Base-by-base conservation (phyloP, 805 yeast genomes). In the Candida palmyrensis region DNA sequence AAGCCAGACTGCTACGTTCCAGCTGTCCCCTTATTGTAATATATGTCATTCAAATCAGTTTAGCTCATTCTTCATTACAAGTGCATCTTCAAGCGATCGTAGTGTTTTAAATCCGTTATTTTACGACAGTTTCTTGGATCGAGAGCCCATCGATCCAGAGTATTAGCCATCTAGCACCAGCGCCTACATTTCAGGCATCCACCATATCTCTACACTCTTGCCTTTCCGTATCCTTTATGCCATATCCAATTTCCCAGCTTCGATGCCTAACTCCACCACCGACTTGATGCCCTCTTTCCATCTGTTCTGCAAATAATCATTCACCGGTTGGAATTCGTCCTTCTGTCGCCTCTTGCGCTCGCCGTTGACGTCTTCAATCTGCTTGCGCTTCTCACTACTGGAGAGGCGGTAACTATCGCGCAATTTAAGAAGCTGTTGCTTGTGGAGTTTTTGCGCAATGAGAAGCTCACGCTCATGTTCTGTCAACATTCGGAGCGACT, bases 281-380 rank as follows among this genome's bases (percentile, higher is more conserved):
- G 55, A 43, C 30, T 60, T 57, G 18, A 77, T 49, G 17, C 68
- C 71, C 6, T 71, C 73, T 27, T 54, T 57, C 82, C 83, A 76
- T 43, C 73, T 56, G 7, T 62, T 57, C n/a, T 57, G 50, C 34
- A 75, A 53, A 37, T 69, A 70, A 20, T 63, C 66, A 35, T 68
- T 48, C 17, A 65, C 59, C 0, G 77, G 74, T 40, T 59, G 57
- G 33, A 59, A 66, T 12, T 68, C 62, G 1, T 32, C 62, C 4
- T 44, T 19, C 49, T 77, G 79, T 30, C 64, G 46, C 20, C 48
- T 50, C 40, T 68, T 62, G 16, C 86, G 51, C 16, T 54, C 55
- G 9, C 32, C 40, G 29, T 69, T 63, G 11, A 75, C 35, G 4
- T 67, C 73, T 5, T 70, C 71, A 6, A 74, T 54, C 28, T 51